Base-by-base conservation (phyloP, 2,329 filamentous ascomycete species). In the Lecanicillium sp. region DNA sequence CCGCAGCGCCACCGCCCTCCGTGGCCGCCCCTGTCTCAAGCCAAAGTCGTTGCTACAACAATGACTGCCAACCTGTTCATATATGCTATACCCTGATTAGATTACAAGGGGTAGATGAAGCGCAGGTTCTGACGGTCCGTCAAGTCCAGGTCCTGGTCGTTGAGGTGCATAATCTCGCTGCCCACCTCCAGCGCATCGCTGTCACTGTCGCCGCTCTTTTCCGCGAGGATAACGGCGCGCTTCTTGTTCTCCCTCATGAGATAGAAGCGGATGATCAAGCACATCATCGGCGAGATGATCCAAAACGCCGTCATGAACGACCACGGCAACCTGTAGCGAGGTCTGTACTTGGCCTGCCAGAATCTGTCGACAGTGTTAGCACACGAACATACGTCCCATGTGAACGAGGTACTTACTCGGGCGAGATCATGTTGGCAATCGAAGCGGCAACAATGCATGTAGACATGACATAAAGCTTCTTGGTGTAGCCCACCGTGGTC, bases 81-180 rank as follows among this genome's bases (percentile, higher is more conserved):
- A n/a, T 27, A 27, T 27, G 14, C 27, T 23, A 15, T n/a, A 12
- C 26, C 12, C 11, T 17, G 17, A 17, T 4, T 15, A 8, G 14
- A n/a, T 40, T 72, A 20, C 67, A 73, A 53, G 1, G 55, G 55
- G 38, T 58, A 57, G 20, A 56, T 48, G 23, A 58, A 58, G 14
- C 51, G 43, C 20, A 57, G 32, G 27, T 58, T 53, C 38, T 56
- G 47, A 14, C 52, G 40, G 37, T 57, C 55, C 4, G 54, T 57
- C 17, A 47, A 42, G 27, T 56, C 54, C 21, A 55, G 30, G 47
- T 56, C 55, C 9, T 51, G 33, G 12, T 52, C 48, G 14, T 49
- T 51, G 10, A 56, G 38, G 12, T 51, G 44, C 20, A 58, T 35
- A 39, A 57, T 48, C 21, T 53, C 38, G 33, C 49, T 49, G 35